These are phyloP conservation scores for Mrakiaceae sp. DNA, from an alignment of 1,284 basidiomycete genomes.

Conservation along the genomic window DNA sequence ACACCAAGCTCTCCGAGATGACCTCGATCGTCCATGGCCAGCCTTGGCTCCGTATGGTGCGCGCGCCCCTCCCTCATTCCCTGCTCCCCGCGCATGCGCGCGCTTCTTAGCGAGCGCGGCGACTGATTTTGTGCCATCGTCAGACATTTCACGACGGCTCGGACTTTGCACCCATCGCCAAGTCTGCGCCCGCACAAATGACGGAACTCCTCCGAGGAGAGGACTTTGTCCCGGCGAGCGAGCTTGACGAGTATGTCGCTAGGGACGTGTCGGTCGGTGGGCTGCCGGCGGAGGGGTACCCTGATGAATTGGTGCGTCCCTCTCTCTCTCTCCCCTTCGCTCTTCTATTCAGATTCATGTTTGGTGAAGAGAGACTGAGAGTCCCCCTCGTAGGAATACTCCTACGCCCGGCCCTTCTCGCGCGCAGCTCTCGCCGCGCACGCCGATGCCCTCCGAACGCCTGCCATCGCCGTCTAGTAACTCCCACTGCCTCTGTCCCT, in stretches of 20 bases:
- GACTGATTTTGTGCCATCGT: neutral
- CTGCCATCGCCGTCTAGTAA: slow-evolving; percentile 34
- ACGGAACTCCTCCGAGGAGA: slow-evolving; percentile 34
- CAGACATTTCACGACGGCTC: slow-evolving; percentile 33
- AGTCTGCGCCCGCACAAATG: slow-evolving; percentile 23
- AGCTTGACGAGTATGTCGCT: slow-evolving; percentile 6
- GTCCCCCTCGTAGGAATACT: slow-evolving; percentile 19
- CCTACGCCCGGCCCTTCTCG: slow-evolving; percentile 35
- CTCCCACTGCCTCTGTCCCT: slow-evolving; percentile 8
- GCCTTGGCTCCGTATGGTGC: slow-evolving; percentile 32
- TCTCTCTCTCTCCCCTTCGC: neutral
- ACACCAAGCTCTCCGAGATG: slow-evolving; percentile 25
- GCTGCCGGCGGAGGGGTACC: slow-evolving; percentile 7
- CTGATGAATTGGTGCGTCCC: slow-evolving; percentile 6
- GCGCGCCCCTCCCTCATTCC: neutral
- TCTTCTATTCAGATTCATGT: neutral
- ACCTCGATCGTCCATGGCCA: slow-evolving; percentile 25
- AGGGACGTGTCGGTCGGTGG: too few species aligned
- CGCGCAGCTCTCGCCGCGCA: slow-evolving; percentile 31
- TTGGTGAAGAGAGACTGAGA: neutral
- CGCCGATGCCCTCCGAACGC: slow-evolving; percentile 31
- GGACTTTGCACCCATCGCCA: slow-evolving; percentile 33
- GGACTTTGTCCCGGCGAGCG: slow-evolving; percentile 32
- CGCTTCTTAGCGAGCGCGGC: neutral
- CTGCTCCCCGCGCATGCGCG: neutral